Evolutionary conservation across 306 rosid species (phyloP), one percentile per base, ranked within the genome.

Genomic region (Cyamopsis tetragonoloba): DNA sequence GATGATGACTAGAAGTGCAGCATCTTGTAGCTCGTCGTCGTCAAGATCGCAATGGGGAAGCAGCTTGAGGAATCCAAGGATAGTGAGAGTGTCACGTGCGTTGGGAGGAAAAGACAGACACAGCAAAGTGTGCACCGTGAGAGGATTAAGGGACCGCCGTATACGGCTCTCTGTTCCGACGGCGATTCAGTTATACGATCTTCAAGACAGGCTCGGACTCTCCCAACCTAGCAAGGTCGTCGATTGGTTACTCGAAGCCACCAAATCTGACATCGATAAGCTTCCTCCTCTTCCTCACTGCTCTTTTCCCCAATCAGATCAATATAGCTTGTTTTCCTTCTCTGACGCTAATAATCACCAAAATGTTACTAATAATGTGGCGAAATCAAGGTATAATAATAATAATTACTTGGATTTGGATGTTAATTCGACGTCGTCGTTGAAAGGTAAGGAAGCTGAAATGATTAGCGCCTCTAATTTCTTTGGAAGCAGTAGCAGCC

Each of bases 51-150:
- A 85, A 41, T 88, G 98, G 98, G n/a, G n/a, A n/a, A n/a, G 49
- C 89, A 26, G 70, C 89, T 80, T 80, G 32, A 81, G 88, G 43
- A 91, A 91, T 51, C 98, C 98, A 32, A 83, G 98, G 69, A 88
- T 91, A 9, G 96, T 91, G 0, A 61, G 98, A 19, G 96, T 88
- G 5, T 91, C 98, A 0, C 88, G 98, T 4, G 53, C 86, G 0
- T 81, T 88, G 35, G 98, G 98, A n/a, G 95, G 98, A 37, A 91
- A 91, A 85, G 98, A 91, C n/a, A 76, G 98, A 66, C 98, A 91
- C 51, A 91, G 98, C 83, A 91, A 91, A 59, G 98, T 91, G 8
- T 86, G 90, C 70, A 91, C 98, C 11, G 56, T 91, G 4, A 83
- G 91, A 48, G 98, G 98, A 37, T 73, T 91, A 38, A 78, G 96